phyloP scores from a whole-genome alignment of 1,139 yeast species.

The Yarrowia galli region DNA sequence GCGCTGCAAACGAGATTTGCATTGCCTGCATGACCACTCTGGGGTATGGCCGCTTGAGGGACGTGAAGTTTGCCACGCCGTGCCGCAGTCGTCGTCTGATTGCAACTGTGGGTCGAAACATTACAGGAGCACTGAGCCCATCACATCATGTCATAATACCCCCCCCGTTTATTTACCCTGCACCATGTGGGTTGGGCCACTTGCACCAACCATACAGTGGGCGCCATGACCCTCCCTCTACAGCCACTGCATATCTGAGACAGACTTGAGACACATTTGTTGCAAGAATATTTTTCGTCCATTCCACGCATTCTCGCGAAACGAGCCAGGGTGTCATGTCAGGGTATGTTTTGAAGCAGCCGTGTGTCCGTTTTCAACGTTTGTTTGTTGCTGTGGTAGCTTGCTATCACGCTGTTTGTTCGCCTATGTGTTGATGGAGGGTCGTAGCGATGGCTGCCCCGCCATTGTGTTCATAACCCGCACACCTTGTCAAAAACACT shows the following conservation, averaged over 20 bases:
- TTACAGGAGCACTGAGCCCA: background rate
- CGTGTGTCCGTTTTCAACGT: background rate
- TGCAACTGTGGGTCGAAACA: background rate
- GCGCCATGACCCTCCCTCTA: conserved; percentile 10
- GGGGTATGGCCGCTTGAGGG: conserved; percentile 12
- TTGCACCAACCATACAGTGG: conserved; percentile 26
- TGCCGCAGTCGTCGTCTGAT: background rate
- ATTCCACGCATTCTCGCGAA: background rate
- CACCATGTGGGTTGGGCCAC: conserved; percentile 13
- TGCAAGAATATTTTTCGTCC: conserved; percentile 31
- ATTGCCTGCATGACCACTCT: conserved; percentile 35
- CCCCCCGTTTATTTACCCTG: conserved; percentile 3
- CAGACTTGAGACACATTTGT: conserved; percentile 33
- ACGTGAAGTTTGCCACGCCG: background rate
- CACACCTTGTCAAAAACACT: conserved; percentile 3
- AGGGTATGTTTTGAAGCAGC: conserved; percentile 12
- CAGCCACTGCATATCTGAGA: conserved; percentile 34
- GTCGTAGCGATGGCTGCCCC: conserved; percentile 13
- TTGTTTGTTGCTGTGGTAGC: background rate
- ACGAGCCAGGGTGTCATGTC: background rate
- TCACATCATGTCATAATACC: background rate
- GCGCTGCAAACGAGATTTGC: conserved; percentile 30
- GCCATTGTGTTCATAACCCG: background rate
- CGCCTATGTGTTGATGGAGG: background rate
- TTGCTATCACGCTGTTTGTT: background rate